These are phyloP conservation scores for Paramecium sexaurelia DNA, from an alignment of 73 alveolate species.

Conservation along the genomic window DNA sequence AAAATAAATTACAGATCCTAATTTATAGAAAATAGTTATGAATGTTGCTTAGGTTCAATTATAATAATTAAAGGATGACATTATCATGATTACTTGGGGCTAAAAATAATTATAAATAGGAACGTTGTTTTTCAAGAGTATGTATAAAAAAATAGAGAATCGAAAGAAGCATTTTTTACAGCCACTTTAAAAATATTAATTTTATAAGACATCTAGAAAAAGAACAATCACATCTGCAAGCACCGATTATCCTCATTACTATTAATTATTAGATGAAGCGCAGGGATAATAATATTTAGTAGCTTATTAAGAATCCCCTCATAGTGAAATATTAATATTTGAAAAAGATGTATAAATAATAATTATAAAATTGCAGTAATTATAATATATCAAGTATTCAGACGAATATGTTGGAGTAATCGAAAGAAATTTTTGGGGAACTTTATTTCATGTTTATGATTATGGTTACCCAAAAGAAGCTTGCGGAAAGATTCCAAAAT, in stretches of 20 bases:
- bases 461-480: constrained; percentile 60
- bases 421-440: constrained; percentile 70
- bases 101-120: not conserved
- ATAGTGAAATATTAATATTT: constrained; percentile 42
- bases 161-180: not conserved
- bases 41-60: not conserved
- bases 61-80: not conserved
- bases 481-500: constrained; percentile 3
- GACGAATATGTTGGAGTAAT: constrained; percentile 54
- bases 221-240: not conserved
- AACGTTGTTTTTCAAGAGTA: not conserved
- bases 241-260: constrained; percentile 35
- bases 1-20: not conserved
- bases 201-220: not conserved
- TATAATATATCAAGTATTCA: constrained; percentile 51
- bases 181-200: constrained; percentile 18
- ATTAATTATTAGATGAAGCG: constrained; percentile 37
- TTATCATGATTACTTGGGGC: not conserved
- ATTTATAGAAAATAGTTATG: not conserved
- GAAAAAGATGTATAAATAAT: constrained; percentile 9
- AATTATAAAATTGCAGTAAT: not conserved
- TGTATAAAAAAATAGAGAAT: not conserved
- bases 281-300: not conserved
- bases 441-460: constrained; percentile 54
- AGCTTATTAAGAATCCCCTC: constrained; percentile 25